These are phyloP conservation scores for Mycena crocata DNA, from an alignment of 768 basidiomycete genomes.

Conservation along the genomic window DNA sequence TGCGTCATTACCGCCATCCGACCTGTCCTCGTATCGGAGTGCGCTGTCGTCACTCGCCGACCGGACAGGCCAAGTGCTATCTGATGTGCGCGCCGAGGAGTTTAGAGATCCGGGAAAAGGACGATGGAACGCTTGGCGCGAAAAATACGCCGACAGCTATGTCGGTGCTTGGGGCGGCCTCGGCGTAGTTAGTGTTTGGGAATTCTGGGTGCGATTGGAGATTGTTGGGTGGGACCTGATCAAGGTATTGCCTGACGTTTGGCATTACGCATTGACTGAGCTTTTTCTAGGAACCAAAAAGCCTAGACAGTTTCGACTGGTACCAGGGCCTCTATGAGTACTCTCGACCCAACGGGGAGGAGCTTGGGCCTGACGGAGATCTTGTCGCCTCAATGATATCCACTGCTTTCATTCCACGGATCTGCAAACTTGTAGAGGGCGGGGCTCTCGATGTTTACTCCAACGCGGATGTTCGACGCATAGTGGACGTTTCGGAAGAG, in stretches of 20 bases:
- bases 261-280: background rate
- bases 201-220: slow-evolving; percentile 93
- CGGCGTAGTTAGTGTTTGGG: slow-evolving; percentile 90
- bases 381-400: slow-evolving; percentile 89
- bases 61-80: slow-evolving; percentile 69
- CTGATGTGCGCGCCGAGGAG: slow-evolving; percentile 87
- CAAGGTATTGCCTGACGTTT: slow-evolving; percentile 56
- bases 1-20: slow-evolving; percentile 72
- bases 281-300: slow-evolving; percentile 56
- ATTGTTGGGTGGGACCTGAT: slow-evolving; percentile 90
- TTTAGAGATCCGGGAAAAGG: slow-evolving; percentile 86
- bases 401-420: slow-evolving; percentile 81
- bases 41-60: slow-evolving; percentile 68
- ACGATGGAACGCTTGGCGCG: slow-evolving; percentile 75
- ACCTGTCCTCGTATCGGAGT: slow-evolving; percentile 73
- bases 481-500: slow-evolving; percentile 84
- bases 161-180: slow-evolving; percentile 92
- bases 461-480: slow-evolving; percentile 63
- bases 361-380: slow-evolving; percentile 85
- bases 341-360: slow-evolving; percentile 63
- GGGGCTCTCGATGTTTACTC: slow-evolving; percentile 91
- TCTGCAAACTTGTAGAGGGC: slow-evolving; percentile 79
- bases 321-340: slow-evolving; percentile 83
- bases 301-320: slow-evolving; percentile 87
- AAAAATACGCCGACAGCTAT: slow-evolving; percentile 84